Base-by-base conservation (phyloP, 805 yeast species). In the Cyberlindnera euphorbiiphila region DNA sequence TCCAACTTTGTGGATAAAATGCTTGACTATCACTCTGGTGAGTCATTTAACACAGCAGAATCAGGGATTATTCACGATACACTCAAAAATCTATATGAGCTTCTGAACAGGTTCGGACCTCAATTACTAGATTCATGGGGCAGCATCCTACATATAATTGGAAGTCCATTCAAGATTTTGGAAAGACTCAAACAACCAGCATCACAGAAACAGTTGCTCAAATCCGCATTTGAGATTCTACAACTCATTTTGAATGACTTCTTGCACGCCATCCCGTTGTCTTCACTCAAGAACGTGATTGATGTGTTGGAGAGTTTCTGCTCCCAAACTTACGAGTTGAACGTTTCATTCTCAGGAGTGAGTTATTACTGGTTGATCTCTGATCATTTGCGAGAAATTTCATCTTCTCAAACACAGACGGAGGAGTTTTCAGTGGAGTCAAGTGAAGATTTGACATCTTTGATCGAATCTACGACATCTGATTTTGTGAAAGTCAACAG, bases 331-430 rank as follows among this genome's bases (percentile, higher is more conserved):
- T 68, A 66, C 45, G 96, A 91, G 47, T 59, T 91, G 47, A 91
- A 91, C 57, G 85, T 87, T 15, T 85, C 97, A 0, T 88, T 91
- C 56, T 85, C 95, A 33, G 81, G 96, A 0, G 84, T 88, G 8
- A 85, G 96, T 49, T 84, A 88, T 48, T 89, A 88, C 53, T 91
- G 98, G 98, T 59, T 84, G 12, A 76, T 93, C 4, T 85, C 96
- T 49, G 98, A 93, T 51, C 78, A 79, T 41, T 60, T 81, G 28
- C 69, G 78, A 34, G 45, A 43, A 5, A 14, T 43, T 11, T 30
- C 36, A 1, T 27, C 40, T 2, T 23, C 7, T 2, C 31, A 27
- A 4, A 18, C 34, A 12, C 34, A 19, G 8, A 35, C 22, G 25
- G 44, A 51, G 25, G 44, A 41, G 9, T 39, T 36, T 19, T 36